phyloP scores from a whole-genome alignment of 768 basidiomycete genomes.

The Boletus rubroflammeus region DNA sequence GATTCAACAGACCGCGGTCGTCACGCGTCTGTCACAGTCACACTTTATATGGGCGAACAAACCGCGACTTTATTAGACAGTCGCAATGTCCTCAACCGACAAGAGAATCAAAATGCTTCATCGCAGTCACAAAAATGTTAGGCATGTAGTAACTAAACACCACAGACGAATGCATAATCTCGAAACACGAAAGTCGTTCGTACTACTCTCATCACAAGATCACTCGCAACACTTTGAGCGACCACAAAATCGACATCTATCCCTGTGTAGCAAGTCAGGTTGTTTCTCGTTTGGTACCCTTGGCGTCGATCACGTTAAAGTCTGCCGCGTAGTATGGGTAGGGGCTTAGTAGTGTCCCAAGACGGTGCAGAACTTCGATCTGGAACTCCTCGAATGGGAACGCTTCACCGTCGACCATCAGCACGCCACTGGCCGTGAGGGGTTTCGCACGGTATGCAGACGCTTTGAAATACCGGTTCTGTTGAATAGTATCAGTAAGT shows the following conservation, averaged over 20 bases:
- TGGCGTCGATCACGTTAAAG: constrained; percentile 35
- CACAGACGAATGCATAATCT: neutral
- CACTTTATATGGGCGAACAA: constrained; percentile 19
- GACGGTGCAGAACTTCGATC: constrained; percentile 68
- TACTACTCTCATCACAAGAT: neutral
- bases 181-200: neutral
- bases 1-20: constrained; percentile 35
- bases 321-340: constrained; percentile 51
- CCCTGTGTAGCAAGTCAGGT: neutral
- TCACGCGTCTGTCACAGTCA: constrained; percentile 34
- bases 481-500: constrained; percentile 5
- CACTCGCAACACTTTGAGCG: neutral
- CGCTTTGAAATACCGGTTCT: constrained; percentile 75
- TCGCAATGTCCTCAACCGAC: neutral
- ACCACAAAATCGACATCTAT: too few relatives aligned
- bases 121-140: neutral
- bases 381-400: constrained; percentile 73
- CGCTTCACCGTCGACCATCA: constrained; percentile 77
- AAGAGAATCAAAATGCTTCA: neutral
- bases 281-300: constrained; percentile 20
- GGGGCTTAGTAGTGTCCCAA: constrained; percentile 65
- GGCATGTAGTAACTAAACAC: neutral
- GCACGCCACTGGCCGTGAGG: constrained; percentile 44
- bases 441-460: constrained; percentile 72
- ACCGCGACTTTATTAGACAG: too few relatives aligned